These are phyloP conservation scores for Phytopythium ostracodes DNA, from an alignment of 352 stramenopile genomes.

Conservation along the genomic window DNA sequence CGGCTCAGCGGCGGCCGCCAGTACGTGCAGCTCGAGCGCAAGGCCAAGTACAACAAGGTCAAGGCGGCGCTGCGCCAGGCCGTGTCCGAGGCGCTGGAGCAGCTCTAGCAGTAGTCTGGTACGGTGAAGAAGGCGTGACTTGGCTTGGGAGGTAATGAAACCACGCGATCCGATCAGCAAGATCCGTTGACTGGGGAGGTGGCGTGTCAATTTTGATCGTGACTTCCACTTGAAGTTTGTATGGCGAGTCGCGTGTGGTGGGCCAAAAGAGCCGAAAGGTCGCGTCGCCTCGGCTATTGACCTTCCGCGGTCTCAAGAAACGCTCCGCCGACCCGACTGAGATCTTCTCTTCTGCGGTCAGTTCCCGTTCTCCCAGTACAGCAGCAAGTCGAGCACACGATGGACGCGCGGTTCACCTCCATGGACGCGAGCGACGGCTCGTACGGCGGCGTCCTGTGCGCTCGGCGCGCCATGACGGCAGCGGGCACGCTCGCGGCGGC, in stretches of 20 bases:
- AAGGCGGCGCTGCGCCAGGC: conserved; percentile 52
- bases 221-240: neutral
- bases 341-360: conserved; percentile 1
- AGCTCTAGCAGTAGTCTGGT: neutral
- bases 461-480: conserved; percentile 18
- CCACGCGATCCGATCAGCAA: too few species aligned
- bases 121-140: too few species aligned
- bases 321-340: neutral
- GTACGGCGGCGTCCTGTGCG: conserved; percentile 11
- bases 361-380: neutral
- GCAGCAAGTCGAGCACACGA: neutral
- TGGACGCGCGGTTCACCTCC: conserved; percentile 29
- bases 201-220: neutral
- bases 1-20: conserved; percentile 57
- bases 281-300: neutral
- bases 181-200: neutral
- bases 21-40: conserved; percentile 54
- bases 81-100: conserved; percentile 19
- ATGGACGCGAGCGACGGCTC: conserved; percentile 22
- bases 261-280: neutral
- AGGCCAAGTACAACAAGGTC: conserved; percentile 66
- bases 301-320: neutral
- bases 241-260: neutral
- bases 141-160: too few species aligned
- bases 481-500: conserved; percentile 25